phyloP scores from a whole-genome alignment of 2,329 filamentous ascomycete genomes.

The Phoma sp. region DNA sequence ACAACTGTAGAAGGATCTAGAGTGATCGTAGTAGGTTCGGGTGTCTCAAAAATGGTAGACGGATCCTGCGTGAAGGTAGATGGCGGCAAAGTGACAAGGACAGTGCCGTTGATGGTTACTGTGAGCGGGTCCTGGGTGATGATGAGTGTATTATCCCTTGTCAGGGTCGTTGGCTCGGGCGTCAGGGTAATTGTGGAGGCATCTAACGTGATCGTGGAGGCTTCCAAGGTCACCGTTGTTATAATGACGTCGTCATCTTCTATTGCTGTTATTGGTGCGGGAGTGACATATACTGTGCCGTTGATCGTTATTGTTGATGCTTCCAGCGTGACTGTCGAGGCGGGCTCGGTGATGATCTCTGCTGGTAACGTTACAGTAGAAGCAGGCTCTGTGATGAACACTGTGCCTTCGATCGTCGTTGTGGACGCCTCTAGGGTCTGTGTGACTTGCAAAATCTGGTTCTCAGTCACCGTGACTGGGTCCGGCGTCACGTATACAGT shows the following conservation, averaged over 20 bases:
- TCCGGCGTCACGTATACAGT: not conserved
- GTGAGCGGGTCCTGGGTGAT: too few relatives aligned
- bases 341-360: not conserved
- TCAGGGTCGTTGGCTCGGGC: too few relatives aligned
- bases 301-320: not conserved
- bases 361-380: not conserved
- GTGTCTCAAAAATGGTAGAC: not conserved
- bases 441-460: not conserved
- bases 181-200: not conserved
- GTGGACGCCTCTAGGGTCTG: not conserved
- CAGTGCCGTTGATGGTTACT: too few relatives aligned
- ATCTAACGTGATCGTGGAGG: slow-evolving; percentile 1
- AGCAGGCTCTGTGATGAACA: not conserved
- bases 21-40: not conserved
- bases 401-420: not conserved
- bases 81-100: not conserved
- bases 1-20: slow-evolving; percentile 2
- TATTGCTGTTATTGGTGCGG: not conserved
- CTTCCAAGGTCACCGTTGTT: slow-evolving; percentile 5
- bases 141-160: too few relatives aligned
- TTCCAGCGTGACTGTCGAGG: not conserved
- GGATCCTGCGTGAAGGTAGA: not conserved
- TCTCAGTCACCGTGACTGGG: not conserved
- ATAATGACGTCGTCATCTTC: slow-evolving; percentile 6
- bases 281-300: not conserved